These are phyloP conservation scores for Gaeumannomyces tritici DNA, from an alignment of 2,329 filamentous ascomycete genomes.

Conservation along the genomic window DNA sequence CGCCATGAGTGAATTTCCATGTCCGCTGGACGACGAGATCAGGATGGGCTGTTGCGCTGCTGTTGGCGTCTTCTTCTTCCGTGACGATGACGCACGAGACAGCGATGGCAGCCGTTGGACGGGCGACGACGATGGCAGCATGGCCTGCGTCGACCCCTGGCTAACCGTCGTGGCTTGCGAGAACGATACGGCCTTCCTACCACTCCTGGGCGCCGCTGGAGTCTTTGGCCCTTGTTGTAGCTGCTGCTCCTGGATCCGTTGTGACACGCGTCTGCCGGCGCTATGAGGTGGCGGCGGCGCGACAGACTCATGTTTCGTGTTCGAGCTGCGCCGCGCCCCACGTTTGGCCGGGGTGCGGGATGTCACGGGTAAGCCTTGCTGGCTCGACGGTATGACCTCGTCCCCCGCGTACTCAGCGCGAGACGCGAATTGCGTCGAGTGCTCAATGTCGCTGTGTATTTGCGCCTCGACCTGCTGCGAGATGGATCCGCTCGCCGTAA, in stretches of 20 bases:
- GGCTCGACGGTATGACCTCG: conserved; percentile 22
- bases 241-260: neutral
- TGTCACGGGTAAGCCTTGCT: conserved; percentile 11
- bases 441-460: conserved; percentile 31
- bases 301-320: neutral
- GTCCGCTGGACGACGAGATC: conserved; percentile 11
- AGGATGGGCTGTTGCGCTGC: conserved; percentile 11
- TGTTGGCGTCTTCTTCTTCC: conserved; percentile 11
- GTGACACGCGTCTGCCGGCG: neutral
- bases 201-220: neutral
- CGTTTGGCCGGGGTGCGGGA: conserved; percentile 1
- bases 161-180: conserved; percentile 36
- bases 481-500: conserved; percentile 21
- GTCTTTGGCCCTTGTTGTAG: conserved; percentile 2
- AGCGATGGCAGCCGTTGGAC: conserved; percentile 9
- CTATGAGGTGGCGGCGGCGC: neutral
- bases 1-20: neutral
- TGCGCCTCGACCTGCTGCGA: conserved; percentile 45
- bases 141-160: conserved; percentile 20
- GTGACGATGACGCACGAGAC: neutral
- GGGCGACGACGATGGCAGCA: conserved; percentile 14
- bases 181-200: conserved; percentile 16
- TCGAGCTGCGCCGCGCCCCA: neutral
- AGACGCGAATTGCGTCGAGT: conserved; percentile 15
- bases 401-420: conserved; percentile 7